phyloP scores from a whole-genome alignment of 1,284 basidiomycete genomes.

The Malassezia psittaci region DNA sequence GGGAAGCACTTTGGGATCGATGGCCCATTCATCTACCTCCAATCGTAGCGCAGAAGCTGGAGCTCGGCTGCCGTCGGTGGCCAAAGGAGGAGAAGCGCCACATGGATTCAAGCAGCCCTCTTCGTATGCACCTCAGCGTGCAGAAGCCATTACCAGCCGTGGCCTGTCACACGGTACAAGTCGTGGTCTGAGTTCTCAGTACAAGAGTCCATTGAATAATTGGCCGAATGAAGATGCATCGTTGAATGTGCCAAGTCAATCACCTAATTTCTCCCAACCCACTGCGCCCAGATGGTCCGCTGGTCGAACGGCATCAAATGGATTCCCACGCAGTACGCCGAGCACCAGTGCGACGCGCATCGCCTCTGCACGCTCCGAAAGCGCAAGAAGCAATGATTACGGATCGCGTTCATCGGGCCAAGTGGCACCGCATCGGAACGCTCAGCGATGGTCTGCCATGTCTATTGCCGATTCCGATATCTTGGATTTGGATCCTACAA shows the following conservation, averaged over 20 bases:
- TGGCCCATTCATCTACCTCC: neutral
- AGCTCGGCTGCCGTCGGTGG: neutral
- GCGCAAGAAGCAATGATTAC: no score
- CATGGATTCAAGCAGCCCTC: neutral
- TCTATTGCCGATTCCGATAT: conserved; percentile 7
- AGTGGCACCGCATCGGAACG: neutral
- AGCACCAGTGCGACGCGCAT: neutral
- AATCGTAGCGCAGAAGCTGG: neutral
- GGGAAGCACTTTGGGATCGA: neutral
- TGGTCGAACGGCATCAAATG: neutral
- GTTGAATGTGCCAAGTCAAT: neutral
- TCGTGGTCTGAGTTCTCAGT: neutral
- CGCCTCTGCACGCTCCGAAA: neutral
- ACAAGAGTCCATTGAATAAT: conserved; percentile 1
- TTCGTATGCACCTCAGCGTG: neutral
- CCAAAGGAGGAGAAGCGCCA: neutral
- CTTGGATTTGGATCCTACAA: neutral
- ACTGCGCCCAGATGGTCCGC: neutral
- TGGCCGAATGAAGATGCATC: neutral
- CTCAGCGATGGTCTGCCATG: conserved; percentile 7
- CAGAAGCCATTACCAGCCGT: neutral
- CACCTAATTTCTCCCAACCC: neutral
- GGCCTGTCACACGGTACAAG: conserved; percentile 3
- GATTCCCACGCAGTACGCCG: neutral
- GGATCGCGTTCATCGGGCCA: neutral